phyloP scores from a whole-genome alignment of 2,329 filamentous ascomycete species.

The Aspergillus pseudoterreus region DNA sequence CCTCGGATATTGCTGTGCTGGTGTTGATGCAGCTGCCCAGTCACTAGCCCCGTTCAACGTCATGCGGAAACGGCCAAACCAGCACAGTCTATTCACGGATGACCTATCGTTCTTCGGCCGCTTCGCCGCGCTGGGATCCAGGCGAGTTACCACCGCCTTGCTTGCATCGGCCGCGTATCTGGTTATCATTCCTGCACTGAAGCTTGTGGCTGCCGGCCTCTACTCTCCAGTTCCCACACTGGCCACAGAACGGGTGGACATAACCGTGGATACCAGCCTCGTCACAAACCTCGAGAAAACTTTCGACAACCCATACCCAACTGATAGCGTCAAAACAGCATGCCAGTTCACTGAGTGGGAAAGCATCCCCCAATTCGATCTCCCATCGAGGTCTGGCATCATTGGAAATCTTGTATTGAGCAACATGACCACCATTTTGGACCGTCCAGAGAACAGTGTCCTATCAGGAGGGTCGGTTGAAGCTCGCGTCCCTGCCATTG shows the following conservation, averaged over 20 bases:
- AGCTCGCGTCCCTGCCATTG: constrained; percentile 1
- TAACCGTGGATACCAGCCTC: not conserved
- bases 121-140: not conserved
- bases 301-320: not conserved
- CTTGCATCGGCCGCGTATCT: not conserved
- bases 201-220: not conserved
- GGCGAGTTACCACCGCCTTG: not conserved
- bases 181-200: not conserved
- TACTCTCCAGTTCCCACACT: not conserved
- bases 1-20: not conserved
- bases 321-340: not conserved
- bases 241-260: not conserved
- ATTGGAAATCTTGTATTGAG: not conserved
- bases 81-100: not conserved
- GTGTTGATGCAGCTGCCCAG: not conserved
- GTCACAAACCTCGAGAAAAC: not conserved
- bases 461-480: not conserved
- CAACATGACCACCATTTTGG: not conserved
- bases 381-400: not conserved
- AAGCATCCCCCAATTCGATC: not conserved
- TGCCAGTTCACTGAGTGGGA: not conserved
- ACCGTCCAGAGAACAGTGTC: not conserved
- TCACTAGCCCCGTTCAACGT: not conserved
- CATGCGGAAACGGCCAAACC: not conserved
- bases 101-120: not conserved